phyloP scores from a whole-genome alignment of 176 grass and related monocot genomes.

The Tillandsia leiboldiana region DNA sequence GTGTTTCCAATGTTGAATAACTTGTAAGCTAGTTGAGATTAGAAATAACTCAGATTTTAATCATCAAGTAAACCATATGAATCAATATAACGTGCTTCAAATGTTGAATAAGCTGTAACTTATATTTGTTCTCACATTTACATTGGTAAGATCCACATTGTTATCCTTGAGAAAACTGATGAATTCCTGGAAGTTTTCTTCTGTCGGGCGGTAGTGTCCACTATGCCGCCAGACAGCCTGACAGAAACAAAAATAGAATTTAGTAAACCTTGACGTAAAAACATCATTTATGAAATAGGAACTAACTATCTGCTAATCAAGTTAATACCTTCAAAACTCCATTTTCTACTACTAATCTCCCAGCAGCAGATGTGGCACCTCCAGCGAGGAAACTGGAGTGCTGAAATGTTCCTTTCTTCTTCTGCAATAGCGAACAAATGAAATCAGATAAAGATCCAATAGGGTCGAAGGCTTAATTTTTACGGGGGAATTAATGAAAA shows the following conservation, averaged over 20 bases:
- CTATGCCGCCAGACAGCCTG: conserved; percentile 69
- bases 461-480: not conserved
- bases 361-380: conserved; percentile 90
- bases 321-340: conserved; percentile 51
- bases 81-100: not conserved
- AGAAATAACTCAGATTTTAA: not conserved
- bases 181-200: conserved; percentile 60
- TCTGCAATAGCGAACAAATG: conserved; percentile 39
- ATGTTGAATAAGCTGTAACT: not conserved
- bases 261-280: not conserved
- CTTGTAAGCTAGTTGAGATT: not conserved
- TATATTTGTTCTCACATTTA: conserved; percentile 21
- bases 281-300: not conserved
- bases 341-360: conserved; percentile 55
- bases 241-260: not conserved
- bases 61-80: not conserved
- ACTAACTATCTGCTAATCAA: not conserved
- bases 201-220: conserved; percentile 57
- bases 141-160: conserved; percentile 35
- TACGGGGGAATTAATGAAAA: not conserved
- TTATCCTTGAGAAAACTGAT: conserved; percentile 55
- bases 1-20: no score
- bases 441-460: not conserved
- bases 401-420: conserved; percentile 91
- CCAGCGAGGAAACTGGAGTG: conserved; percentile 98